Evolutionary conservation across 1,284 basidiomycete species (phyloP).

Genomic region (Wallemia hederae): DNA sequence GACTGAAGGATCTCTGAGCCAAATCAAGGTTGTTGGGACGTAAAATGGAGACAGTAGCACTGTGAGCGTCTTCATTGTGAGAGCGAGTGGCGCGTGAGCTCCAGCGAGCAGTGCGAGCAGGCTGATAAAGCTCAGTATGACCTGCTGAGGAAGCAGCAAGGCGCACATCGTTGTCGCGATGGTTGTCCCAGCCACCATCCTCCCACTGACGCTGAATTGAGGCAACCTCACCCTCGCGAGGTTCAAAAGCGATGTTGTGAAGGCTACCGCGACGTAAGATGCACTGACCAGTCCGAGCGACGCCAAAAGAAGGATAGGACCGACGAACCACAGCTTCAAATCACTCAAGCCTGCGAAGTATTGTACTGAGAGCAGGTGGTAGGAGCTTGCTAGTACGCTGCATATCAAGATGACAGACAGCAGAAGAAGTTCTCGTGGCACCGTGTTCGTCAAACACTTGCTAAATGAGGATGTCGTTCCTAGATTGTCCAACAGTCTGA

Average conservation of each 20-base stretch:
- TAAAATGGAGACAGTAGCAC: neutral
- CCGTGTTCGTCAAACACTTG: neutral
- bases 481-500: neutral
- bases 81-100: neutral
- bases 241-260: neutral
- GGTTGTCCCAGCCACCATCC: neutral
- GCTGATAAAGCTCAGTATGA: neutral
- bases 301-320: neutral
- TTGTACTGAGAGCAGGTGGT: neutral
- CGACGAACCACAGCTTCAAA: neutral
- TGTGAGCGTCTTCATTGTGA: neutral
- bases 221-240: neutral
- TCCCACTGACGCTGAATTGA: neutral
- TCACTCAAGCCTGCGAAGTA: neutral
- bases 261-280: neutral
- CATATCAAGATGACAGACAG: neutral
- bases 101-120: neutral
- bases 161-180: neutral
- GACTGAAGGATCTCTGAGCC: neutral
- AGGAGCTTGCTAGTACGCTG: neutral
- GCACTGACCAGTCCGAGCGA: neutral
- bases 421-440: neutral
- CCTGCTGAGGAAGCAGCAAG: neutral
- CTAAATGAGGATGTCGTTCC: neutral
- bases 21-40: neutral